Percentiles rank a stretch among this genome's conserved stretches.
Evolutionary conservation across 768 basidiomycete genomes (phyloP).

Genomic region (Naganishia antarctica): DNA sequence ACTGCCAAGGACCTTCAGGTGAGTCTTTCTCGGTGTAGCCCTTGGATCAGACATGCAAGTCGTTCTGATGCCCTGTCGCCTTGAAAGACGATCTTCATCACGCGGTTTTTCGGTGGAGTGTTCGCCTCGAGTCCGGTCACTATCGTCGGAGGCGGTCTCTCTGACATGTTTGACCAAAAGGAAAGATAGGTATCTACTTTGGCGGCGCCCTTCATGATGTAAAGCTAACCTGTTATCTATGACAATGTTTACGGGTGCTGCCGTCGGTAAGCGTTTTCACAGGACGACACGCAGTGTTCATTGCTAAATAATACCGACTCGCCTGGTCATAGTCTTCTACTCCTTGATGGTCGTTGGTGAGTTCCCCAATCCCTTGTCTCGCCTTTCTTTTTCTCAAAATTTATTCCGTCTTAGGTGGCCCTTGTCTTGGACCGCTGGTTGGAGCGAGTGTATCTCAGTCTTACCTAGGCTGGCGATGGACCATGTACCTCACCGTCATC

Average conservation of each 20-base stretch:
- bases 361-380: no score
- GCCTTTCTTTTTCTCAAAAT: background rate
- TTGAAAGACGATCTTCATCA: conserved; percentile 44
- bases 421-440: conserved; percentile 14
- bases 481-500: conserved; percentile 47
- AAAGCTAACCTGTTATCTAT: background rate
- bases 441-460: conserved; percentile 36
- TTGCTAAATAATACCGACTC: background rate
- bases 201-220: background rate
- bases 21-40: background rate
- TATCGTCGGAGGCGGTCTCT: conserved; percentile 38
- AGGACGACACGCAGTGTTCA: no score
- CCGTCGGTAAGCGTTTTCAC: background rate
- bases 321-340: conserved; percentile 34
- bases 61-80: background rate
- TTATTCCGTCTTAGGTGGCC: background rate
- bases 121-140: conserved; percentile 43
- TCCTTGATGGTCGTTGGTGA: conserved; percentile 43
- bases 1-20: conserved; percentile 45
- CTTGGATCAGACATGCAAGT: background rate
- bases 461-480: conserved; percentile 50
- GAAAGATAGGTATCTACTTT: conserved; percentile 11
- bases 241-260: conserved; percentile 12
- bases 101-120: conserved; percentile 39
- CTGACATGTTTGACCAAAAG: conserved; percentile 39